These are phyloP conservation scores for Vickermania spadyakhi DNA, from an alignment of 208 protist genomes.

Conservation along the genomic window DNA sequence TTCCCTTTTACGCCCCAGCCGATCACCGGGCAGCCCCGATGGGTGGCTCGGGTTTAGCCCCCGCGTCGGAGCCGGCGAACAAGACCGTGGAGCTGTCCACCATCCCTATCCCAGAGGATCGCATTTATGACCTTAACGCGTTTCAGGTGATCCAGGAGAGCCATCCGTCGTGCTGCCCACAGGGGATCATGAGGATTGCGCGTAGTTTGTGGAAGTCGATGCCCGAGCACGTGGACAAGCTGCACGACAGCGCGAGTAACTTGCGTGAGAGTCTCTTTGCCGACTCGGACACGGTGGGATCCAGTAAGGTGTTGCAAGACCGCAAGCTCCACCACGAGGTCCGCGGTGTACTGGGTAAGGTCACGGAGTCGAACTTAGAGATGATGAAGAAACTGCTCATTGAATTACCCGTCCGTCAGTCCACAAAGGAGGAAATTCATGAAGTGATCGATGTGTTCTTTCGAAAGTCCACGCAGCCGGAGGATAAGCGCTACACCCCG, in stretches of 20 bases:
- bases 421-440: slow-evolving; percentile 69
- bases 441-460: slow-evolving; percentile 82
- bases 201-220: slow-evolving; percentile 61
- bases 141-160: slow-evolving; percentile 37
- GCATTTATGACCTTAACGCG: slow-evolving; percentile 49
- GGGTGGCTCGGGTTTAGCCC: no score
- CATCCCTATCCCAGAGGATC: slow-evolving; percentile 39
- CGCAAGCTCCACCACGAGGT: slow-evolving; percentile 83
- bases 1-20: no score
- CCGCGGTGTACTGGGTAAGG: slow-evolving; percentile 73
- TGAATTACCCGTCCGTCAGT: slow-evolving; percentile 77
- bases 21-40: no score
- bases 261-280: slow-evolving; percentile 65
- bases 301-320: slow-evolving; percentile 59
- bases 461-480: slow-evolving; percentile 72
- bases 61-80: no score
- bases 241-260: slow-evolving; percentile 33
- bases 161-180: slow-evolving; percentile 21
- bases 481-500: slow-evolving; percentile 61
- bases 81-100: slow-evolving; percentile 4
- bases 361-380: slow-evolving; percentile 57
- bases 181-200: slow-evolving; percentile 36
- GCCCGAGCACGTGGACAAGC: slow-evolving; percentile 57
- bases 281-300: slow-evolving; percentile 24
- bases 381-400: slow-evolving; percentile 68